Percentiles rank a stretch among this genome's conserved stretches.
Conservation (phyloP, 768 basidiomycete species). For the Tricholoma terreum region DNA sequence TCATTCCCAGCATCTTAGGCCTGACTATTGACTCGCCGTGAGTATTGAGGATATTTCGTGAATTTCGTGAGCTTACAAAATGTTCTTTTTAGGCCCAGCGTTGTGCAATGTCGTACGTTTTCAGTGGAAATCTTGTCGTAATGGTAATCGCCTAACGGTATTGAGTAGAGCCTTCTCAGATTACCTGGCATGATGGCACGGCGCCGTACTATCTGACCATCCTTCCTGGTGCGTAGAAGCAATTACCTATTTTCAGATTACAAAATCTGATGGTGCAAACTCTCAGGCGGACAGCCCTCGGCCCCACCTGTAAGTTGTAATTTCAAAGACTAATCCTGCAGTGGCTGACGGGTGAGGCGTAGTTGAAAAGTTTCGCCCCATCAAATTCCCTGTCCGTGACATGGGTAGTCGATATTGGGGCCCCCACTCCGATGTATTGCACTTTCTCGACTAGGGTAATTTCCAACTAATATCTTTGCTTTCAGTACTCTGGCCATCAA, state of each 20-base stretch:
- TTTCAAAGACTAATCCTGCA: no score
- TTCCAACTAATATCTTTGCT: background rate
- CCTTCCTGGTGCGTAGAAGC: conserved; percentile 50
- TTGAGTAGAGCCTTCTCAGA: conserved; percentile 53
- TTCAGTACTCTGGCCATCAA: conserved; percentile 53
- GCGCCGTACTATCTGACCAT: conserved; percentile 59
- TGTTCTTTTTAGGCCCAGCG: conserved; percentile 26
- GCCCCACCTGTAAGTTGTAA: conserved; percentile 46
- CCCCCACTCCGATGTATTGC: background rate
- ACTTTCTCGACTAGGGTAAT: background rate
- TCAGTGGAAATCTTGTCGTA: background rate
- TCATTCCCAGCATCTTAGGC: conserved; percentile 35
- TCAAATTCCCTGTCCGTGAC: conserved; percentile 43
- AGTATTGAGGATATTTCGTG: background rate
- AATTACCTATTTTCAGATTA: background rate
- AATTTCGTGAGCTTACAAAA: background rate
- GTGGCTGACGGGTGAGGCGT: background rate
- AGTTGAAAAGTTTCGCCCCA: conserved; percentile 55
- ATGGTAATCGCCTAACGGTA: background rate
- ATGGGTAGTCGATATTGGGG: conserved; percentile 51
- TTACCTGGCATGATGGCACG: conserved; percentile 51
- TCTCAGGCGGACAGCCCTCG: conserved; percentile 48
- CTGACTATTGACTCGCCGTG: conserved; percentile 71
- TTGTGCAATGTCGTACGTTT: conserved; percentile 51
- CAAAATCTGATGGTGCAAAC: background rate